Conservation (phyloP, 1,139 yeast genomes). For the Kurtzmaniella quercitrusa region DNA sequence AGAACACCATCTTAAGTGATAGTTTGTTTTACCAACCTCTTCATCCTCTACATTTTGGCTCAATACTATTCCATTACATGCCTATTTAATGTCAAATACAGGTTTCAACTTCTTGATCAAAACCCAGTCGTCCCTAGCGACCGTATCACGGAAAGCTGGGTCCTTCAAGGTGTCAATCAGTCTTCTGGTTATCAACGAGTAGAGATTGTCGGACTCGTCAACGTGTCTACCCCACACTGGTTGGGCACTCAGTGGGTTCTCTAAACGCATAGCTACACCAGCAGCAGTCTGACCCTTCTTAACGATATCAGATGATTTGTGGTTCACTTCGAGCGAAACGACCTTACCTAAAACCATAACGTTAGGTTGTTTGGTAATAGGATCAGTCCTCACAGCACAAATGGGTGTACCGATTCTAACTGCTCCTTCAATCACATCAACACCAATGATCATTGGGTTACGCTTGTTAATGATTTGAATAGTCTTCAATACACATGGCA, state of each 20-base stretch:
- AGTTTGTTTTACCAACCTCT: neutral
- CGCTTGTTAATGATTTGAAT: conserved; percentile 96
- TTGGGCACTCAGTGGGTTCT: conserved; percentile 85
- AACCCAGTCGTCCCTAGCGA: conserved; percentile 92
- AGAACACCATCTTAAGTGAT: too few species aligned
- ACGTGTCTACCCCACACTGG: conserved; percentile 99
- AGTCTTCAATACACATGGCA: conserved; percentile 93
- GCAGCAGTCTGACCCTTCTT: conserved; percentile 95
- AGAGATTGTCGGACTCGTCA: conserved; percentile 84
- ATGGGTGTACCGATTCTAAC: conserved; percentile 92
- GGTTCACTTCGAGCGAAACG: conserved; percentile 88
- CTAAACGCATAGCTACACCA: conserved; percentile 98
- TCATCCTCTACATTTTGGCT: neutral
- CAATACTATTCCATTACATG: conserved; percentile 1
- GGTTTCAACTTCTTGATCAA: conserved; percentile 85
- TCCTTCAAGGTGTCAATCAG: conserved; percentile 97
- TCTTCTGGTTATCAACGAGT: conserved; percentile 81
- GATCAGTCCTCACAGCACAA: conserved; percentile 88
- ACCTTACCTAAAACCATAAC: conserved; percentile 80
- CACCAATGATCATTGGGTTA: conserved; percentile 99
- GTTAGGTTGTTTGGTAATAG: conserved; percentile 72
- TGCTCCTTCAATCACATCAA: conserved; percentile 90
- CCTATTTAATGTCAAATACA: conserved; percentile 70
- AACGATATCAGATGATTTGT: conserved; percentile 72
- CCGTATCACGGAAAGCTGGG: conserved; percentile 93